Evolutionary conservation across 78 protist species (phyloP).

Genomic region (Dictyostelium brefeldianum): DNA sequence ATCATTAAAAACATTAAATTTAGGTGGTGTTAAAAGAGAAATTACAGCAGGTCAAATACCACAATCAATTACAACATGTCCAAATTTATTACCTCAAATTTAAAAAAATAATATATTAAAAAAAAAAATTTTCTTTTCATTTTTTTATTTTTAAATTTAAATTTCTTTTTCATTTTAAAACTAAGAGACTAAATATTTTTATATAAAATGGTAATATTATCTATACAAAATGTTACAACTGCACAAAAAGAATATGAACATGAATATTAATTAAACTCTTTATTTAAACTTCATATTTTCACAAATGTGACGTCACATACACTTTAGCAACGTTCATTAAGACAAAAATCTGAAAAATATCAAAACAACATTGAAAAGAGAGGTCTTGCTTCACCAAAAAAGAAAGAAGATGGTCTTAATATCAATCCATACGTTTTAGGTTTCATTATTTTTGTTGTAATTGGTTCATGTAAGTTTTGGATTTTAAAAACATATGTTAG

Average conservation of each 20-base stretch:
- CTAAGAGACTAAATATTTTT: not conserved
- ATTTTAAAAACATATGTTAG: not conserved
- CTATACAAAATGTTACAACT: too few species aligned
- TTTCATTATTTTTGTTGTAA: constrained; percentile 66
- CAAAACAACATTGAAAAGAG: constrained; percentile 53
- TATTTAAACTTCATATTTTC: too few species aligned
- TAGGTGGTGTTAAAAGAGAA: too few species aligned
- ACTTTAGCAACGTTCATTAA: constrained; percentile 24
- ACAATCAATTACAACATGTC: too few species aligned
- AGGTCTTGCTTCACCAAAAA: constrained; percentile 37
- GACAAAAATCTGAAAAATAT: constrained; percentile 55
- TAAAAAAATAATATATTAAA: not conserved
- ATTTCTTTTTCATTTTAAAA: not conserved
- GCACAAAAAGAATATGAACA: too few species aligned
- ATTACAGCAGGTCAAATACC: too few species aligned
- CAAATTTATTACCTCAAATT: not conserved
- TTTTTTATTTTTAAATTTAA: not conserved
- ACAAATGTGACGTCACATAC: not conserved
- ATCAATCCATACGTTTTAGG: constrained; percentile 52
- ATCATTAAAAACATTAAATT: too few species aligned
- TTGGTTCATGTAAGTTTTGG: constrained; percentile 76
- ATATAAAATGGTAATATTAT: not conserved
- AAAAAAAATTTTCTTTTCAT: not conserved
- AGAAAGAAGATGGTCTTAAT: constrained; percentile 51
- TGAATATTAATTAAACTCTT: too few species aligned